phyloP scores from a whole-genome alignment of 2,329 filamentous ascomycete genomes.

The Exophiala spinifera region DNA sequence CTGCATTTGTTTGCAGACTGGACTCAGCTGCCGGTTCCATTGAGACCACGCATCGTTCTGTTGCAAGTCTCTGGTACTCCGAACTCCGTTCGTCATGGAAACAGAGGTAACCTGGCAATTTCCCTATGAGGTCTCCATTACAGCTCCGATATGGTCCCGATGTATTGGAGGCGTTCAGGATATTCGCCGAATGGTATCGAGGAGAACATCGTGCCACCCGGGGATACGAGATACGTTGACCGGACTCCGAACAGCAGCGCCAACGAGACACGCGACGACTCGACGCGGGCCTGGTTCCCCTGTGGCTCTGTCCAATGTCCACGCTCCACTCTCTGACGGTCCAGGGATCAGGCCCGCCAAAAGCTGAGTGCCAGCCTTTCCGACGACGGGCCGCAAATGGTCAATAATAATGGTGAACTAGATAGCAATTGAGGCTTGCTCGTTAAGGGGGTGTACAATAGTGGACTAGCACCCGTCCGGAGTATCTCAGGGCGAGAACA shows the following conservation, averaged over 20 bases:
- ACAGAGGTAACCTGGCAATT: not conserved
- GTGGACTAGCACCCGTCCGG: too few species aligned
- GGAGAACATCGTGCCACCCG: slow-evolving; percentile 2
- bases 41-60: not conserved
- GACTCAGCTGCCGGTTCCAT: not conserved
- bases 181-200: slow-evolving; percentile 3
- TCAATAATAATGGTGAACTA: not conserved
- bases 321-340: not conserved
- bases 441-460: too few species aligned
- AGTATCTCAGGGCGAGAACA: too few species aligned
- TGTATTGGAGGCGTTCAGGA: not conserved
- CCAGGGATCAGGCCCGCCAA: slow-evolving; percentile 3
- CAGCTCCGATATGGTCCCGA: not conserved
- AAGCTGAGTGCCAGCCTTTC: slow-evolving; percentile 6
- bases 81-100: not conserved
- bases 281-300: slow-evolving; percentile 10
- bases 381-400: slow-evolving; percentile 5
- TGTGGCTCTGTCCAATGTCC: too few species aligned
- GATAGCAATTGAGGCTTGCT: not conserved
- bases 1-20: slow-evolving; percentile 1
- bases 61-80: not conserved
- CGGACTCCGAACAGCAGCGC: slow-evolving; percentile 19
- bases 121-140: not conserved
- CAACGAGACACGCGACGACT: slow-evolving; percentile 17
- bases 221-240: slow-evolving; percentile 19